Conservation (phyloP, 257 asterid species). For the Solanum lycopersicoides region DNA sequence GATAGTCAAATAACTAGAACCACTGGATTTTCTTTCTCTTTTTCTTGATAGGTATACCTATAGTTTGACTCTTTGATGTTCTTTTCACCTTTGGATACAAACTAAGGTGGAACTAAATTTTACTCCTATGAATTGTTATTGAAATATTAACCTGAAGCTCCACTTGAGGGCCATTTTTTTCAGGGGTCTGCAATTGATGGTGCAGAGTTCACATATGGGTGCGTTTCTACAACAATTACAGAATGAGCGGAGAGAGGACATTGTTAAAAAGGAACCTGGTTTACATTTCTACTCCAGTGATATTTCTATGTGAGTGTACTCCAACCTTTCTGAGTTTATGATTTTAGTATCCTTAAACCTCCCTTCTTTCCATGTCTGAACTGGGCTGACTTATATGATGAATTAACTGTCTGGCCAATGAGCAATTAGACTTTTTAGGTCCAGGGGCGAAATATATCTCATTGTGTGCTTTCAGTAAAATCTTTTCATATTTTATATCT, state of each 20-base stretch:
- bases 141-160: background rate
- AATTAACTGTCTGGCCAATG: background rate
- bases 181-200: slow-evolving; percentile 63
- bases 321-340: background rate
- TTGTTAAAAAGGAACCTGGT: slow-evolving; percentile 59
- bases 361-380: background rate
- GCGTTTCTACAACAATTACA: slow-evolving; percentile 77
- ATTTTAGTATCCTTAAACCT: background rate
- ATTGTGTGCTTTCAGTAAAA: background rate
- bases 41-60: background rate
- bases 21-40: background rate
- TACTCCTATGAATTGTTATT: background rate
- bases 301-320: slow-evolving; percentile 66
- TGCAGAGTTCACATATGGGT: slow-evolving; percentile 75
- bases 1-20: background rate
- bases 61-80: background rate
- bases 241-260: slow-evolving; percentile 51
- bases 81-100: background rate
- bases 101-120: background rate
- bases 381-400: background rate
- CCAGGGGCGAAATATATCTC: background rate
- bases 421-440: background rate
- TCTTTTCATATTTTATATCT: background rate
- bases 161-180: background rate
- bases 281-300: slow-evolving; percentile 89